Percentiles rank a stretch among this genome's conserved stretches.
Conservation (phyloP, 75 land plant genomes). For the Ceratopteris richardii region DNA sequence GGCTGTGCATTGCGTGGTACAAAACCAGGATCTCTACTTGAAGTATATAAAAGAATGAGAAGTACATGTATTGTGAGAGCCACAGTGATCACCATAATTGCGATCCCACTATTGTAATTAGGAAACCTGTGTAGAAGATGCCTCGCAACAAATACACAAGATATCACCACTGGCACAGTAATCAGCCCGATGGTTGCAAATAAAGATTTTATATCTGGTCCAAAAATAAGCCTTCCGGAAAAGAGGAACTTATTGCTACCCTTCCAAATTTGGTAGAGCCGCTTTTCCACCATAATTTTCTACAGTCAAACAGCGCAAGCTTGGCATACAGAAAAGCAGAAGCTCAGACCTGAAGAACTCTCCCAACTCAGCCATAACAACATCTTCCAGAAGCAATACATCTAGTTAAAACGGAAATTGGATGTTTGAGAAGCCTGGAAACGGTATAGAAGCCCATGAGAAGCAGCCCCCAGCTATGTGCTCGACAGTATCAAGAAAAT, state of each 20-base stretch:
- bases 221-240: constrained; percentile 59
- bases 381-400: too few relatives aligned
- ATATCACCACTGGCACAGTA: constrained; percentile 39
- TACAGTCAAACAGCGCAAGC: too few relatives aligned
- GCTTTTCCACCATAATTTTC: too few relatives aligned
- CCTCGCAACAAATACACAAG: constrained; percentile 60
- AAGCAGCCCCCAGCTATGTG: too few relatives aligned
- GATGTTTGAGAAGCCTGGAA: too few relatives aligned
- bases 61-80: background rate
- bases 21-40: constrained; percentile 89
- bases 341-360: too few relatives aligned
- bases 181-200: constrained; percentile 49
- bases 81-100: background rate
- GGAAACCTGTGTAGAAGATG: constrained; percentile 39
- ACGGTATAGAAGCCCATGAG: too few relatives aligned
- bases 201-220: constrained; percentile 73
- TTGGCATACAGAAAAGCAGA: too few relatives aligned
- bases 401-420: too few relatives aligned
- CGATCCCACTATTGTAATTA: background rate
- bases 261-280: too few relatives aligned
- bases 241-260: constrained; percentile 33
- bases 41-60: constrained; percentile 54
- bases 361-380: too few relatives aligned
- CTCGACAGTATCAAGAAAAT: too few relatives aligned
- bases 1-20: constrained; percentile 71